Base-by-base conservation (phyloP, 2,329 filamentous ascomycete species). In the Myriosclerotinia curreyana region DNA sequence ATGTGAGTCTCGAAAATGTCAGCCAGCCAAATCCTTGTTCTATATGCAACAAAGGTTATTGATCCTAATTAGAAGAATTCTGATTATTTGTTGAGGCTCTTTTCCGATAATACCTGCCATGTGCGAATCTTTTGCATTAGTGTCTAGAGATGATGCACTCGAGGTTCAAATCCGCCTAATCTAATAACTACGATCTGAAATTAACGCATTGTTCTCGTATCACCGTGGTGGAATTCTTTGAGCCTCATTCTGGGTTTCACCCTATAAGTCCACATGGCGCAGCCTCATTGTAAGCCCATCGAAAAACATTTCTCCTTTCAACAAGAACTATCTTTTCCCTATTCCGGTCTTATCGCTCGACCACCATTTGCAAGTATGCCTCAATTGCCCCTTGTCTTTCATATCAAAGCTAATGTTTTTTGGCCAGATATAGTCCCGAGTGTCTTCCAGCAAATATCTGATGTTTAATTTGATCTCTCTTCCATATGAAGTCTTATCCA, bases 401-500 rank as follows among this genome's bases (percentile, higher is more conserved):
- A 36, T 15, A 12, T 11, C n/a, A 34, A 54, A 31, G 28, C 50
- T 62, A 55, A 62, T 38, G 22, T 46, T 17, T 4, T 31, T 25
- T 25, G 8, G 11, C 11, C 22, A 59, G 61, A 15, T 17, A 28
- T n/a, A 22, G 14, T 44, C 11, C 36, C 22, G 20, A 9, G 28
- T 25, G 3, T 7, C 46, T 22, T 22, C n/a, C 14, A 25, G 22
- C 48, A 49, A 63, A 62, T 48, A 60, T 65, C 65, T 67, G 49
- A 74, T 74, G 72, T 68, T 69, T 51, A 60, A 66, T 44, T 66
- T 75, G 65, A 53, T 66, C 36, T 65, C 62, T 61, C 53, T 75
- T 50, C 74, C 74, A 12, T 74, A 75, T 66, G 74, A 75, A 66
- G 68, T 75, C 7, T 63, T 73, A 38, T 65, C 70, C 50, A 69